phyloP scores from a whole-genome alignment of 768 basidiomycete genomes.

The Suillus bovinus region DNA sequence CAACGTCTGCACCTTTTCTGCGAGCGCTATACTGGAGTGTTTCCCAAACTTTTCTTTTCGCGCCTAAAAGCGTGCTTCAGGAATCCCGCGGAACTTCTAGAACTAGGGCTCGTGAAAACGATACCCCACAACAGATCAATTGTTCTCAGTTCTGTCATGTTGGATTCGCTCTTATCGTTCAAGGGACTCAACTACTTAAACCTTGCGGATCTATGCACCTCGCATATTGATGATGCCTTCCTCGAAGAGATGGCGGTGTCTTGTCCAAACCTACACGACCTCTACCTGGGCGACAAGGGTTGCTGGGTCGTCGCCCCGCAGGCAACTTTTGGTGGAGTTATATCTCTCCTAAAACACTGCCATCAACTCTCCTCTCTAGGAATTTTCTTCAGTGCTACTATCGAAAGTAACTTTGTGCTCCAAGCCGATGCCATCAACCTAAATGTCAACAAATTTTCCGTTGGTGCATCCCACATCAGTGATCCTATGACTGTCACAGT shows the following conservation, averaged over 20 bases:
- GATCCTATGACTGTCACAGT: not conserved
- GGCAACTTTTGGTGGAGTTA: not conserved
- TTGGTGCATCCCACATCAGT: not conserved
- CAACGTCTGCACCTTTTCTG: conserved; percentile 1
- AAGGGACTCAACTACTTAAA: not conserved
- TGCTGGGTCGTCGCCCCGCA: not conserved
- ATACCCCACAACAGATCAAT: not conserved
- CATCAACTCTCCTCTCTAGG: not conserved
- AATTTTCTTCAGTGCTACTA: not conserved
- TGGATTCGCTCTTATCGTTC: not conserved
- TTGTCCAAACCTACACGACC: not conserved
- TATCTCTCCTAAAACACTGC: not conserved
- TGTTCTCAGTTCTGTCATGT: not conserved
- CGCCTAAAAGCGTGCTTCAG: not conserved
- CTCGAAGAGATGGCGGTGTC: not conserved
- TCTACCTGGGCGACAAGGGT: not conserved
- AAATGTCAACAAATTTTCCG: not conserved
- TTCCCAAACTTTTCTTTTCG: not conserved
- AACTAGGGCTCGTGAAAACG: not conserved
- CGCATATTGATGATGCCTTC: not conserved
- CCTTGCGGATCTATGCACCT: not conserved
- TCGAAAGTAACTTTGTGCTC: not conserved
- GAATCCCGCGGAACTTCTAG: not conserved
- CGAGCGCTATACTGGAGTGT: not conserved
- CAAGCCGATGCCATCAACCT: not conserved